These are phyloP conservation scores for Paspalum notatum DNA, from an alignment of 176 grass and related monocot genomes.

Conservation along the genomic window DNA sequence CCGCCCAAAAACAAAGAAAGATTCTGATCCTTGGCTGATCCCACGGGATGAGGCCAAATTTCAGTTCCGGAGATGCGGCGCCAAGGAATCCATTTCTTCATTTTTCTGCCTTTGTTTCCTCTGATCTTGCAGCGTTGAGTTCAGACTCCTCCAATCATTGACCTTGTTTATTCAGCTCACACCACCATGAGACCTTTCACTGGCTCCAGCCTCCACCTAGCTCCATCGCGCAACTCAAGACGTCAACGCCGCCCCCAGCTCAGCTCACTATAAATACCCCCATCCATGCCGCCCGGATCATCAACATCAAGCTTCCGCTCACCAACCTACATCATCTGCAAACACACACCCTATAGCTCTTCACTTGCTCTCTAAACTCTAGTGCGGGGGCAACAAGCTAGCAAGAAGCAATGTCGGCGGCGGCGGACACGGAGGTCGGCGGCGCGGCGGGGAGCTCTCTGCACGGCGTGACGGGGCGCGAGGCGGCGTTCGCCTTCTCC, in stretches of 20 bases:
- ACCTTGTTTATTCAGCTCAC: constrained; percentile 7
- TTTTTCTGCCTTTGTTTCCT: too few species aligned
- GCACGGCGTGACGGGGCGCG: constrained; percentile 64
- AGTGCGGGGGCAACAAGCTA: neutral
- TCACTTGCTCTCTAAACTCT: neutral
- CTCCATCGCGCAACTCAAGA: neutral
- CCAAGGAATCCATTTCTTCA: constrained; percentile 21
- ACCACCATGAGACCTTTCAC: too few species aligned
- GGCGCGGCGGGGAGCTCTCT: constrained; percentile 68
- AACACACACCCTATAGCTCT: too few species aligned
- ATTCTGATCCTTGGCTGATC: constrained; percentile 39
- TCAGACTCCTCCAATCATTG: neutral
- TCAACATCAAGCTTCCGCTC: neutral
- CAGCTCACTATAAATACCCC: neutral
- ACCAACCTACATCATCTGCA: neutral
- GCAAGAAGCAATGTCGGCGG: neutral
- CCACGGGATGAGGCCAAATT: constrained; percentile 36
- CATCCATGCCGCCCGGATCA: neutral
- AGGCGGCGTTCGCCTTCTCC: constrained; percentile 60
- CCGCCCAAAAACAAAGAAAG: too few species aligned
- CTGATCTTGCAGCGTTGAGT: neutral
- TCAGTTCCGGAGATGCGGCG: constrained; percentile 56
- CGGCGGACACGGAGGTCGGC: neutral
- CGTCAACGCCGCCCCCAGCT: neutral
- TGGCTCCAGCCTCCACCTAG: too few species aligned